These are phyloP conservation scores for Colletotrichum graminicola DNA, from an alignment of 2,329 filamentous ascomycete species.

Conservation along the genomic window DNA sequence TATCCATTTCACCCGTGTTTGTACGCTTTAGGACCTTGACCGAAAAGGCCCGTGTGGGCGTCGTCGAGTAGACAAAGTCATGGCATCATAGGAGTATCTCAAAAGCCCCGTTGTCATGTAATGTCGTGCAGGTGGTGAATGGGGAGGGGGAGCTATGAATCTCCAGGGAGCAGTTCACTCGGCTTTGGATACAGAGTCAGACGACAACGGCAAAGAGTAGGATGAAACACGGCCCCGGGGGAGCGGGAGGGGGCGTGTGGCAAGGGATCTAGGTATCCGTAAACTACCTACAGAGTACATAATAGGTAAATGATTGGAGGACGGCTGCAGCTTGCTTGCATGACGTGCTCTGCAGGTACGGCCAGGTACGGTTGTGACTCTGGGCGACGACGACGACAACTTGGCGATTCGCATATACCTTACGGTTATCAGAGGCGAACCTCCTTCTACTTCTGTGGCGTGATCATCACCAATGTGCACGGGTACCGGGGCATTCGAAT, in stretches of 20 bases:
- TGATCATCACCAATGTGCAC: background rate
- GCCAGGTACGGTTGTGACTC: constrained; percentile 16
- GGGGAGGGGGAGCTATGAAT: constrained; percentile 6
- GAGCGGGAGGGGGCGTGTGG: background rate
- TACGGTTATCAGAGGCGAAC: background rate
- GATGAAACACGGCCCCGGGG: constrained; percentile 31
- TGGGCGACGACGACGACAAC: background rate
- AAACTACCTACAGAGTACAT: no score
- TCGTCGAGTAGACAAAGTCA: constrained; percentile 4
- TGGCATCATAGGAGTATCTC: constrained; percentile 12
- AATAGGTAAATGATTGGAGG: constrained; percentile 33
- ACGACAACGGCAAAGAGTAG: constrained; percentile 26
- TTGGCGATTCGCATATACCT: constrained; percentile 1
- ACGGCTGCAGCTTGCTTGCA: constrained; percentile 29
- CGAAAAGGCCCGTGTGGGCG: constrained; percentile 11
- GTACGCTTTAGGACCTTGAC: constrained; percentile 16
- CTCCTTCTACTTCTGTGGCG: background rate
- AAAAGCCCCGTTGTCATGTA: constrained; percentile 20
- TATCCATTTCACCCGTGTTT: background rate
- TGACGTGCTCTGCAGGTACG: constrained; percentile 31
- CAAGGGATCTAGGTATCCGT: background rate
- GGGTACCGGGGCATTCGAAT: background rate
- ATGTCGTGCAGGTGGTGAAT: constrained; percentile 39
- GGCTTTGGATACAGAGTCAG: constrained; percentile 7
- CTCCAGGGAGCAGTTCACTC: background rate